Conservation (phyloP, 2,329 filamentous ascomycete genomes). For the Pseudogymnoascus sp. region DNA sequence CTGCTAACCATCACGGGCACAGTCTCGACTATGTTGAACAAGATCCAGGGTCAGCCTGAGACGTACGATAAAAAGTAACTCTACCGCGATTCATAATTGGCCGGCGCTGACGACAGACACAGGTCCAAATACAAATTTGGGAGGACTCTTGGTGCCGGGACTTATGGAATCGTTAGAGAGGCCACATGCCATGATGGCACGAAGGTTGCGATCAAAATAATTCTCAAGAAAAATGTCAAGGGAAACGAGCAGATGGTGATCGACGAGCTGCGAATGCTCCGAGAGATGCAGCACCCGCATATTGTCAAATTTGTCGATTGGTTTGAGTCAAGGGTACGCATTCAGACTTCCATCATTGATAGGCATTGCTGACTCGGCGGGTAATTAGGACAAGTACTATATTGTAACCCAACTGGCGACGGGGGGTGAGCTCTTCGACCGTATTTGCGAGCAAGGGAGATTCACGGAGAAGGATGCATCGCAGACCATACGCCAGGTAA, state of each 20-base stretch:
- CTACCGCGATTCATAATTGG: conserved; percentile 10
- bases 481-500: conserved; percentile 88
- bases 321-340: conserved; percentile 89
- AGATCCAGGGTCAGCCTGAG: conserved; percentile 91
- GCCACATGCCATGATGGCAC: conserved; percentile 78
- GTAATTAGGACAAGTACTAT: conserved; percentile 88
- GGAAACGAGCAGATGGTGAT: conserved; percentile 99
- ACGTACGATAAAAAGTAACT: conserved; percentile 95
- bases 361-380: not conserved
- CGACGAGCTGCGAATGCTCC: conserved; percentile 91
- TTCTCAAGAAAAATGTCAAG: conserved; percentile 98
- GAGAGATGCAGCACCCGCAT: conserved; percentile 83
- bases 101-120: conserved; percentile 20
- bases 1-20: conserved; percentile 13
- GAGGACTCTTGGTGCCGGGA: conserved; percentile 88
- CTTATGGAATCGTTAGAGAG: conserved; percentile 96
- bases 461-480: conserved; percentile 95
- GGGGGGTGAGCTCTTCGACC: conserved; percentile 93
- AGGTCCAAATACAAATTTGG: conserved; percentile 88
- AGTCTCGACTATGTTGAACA: conserved; percentile 90
- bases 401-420: conserved; percentile 96
- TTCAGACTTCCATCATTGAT: not conserved
- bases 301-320: conserved; percentile 98
- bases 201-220: conserved; percentile 96
- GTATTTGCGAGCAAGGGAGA: conserved; percentile 95